Evolutionary conservation across 768 basidiomycete genomes (phyloP).

Genomic region (Pleurotus sapidus): DNA sequence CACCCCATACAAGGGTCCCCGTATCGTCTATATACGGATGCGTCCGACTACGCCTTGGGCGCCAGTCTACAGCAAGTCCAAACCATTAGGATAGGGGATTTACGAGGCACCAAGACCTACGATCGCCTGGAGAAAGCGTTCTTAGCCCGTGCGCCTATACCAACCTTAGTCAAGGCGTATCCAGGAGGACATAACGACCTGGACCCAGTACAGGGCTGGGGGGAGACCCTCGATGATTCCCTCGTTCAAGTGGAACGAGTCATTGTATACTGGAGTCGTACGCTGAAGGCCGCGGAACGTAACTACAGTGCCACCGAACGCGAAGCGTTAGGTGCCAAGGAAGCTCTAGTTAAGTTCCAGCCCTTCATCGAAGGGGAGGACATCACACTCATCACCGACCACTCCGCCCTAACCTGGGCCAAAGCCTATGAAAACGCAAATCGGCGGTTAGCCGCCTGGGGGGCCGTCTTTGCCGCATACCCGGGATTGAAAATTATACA

Average conservation of each 20-base stretch:
- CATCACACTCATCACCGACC: constrained; percentile 16
- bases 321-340: no score
- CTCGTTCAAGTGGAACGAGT: neutral
- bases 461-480: constrained; percentile 27
- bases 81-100: constrained; percentile 3
- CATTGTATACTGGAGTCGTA: neutral
- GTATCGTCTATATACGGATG: constrained; percentile 25
- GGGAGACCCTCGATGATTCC: neutral
- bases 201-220: no score
- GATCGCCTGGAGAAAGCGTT: constrained; percentile 4
- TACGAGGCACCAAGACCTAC: constrained; percentile 11
- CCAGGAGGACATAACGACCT: no score
- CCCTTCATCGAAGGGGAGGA: constrained; percentile 21
- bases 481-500: constrained; percentile 24
- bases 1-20: constrained; percentile 15
- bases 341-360: neutral
- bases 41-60: constrained; percentile 7
- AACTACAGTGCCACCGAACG: no score
- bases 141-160: neutral
- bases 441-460: constrained; percentile 23
- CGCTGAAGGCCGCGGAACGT: neutral
- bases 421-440: constrained; percentile 15
- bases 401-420: constrained; percentile 20
- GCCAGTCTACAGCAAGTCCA: constrained; percentile 14
- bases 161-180: neutral